Evolutionary conservation across 1,284 basidiomycete species (phyloP).

Genomic region (Sanghuangporus sanghuang): DNA sequence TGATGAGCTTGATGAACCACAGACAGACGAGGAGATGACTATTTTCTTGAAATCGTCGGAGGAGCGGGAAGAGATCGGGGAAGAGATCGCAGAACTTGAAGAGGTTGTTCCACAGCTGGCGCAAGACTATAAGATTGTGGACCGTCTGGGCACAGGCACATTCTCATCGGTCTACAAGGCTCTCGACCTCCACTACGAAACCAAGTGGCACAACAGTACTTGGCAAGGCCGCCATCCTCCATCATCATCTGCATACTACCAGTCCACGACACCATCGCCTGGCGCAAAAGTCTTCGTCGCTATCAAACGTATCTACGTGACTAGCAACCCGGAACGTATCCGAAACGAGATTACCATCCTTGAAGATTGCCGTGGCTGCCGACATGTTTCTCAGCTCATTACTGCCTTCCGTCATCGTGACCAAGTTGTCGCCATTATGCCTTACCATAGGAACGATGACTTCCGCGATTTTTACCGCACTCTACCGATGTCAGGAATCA

Average conservation of each 20-base stretch:
- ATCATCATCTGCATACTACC: slow-evolving; percentile 55
- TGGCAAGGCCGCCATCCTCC: slow-evolving; percentile 73
- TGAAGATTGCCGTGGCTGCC: slow-evolving; percentile 75
- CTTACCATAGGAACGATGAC: slow-evolving; percentile 89
- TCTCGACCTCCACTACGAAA: slow-evolving; percentile 72
- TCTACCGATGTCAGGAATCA: slow-evolving; percentile 72
- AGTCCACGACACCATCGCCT: slow-evolving; percentile 38
- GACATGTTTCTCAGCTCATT: slow-evolving; percentile 88
- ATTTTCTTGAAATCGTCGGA: slow-evolving; percentile 53
- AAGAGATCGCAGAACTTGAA: slow-evolving; percentile 68
- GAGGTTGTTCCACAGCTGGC: slow-evolving; percentile 56
- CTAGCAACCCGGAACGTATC: slow-evolving; percentile 89
- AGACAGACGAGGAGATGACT: slow-evolving; percentile 54
- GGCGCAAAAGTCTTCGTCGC: slow-evolving; percentile 76
- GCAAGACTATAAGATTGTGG: slow-evolving; percentile 78
- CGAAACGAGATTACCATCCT: slow-evolving; percentile 94
- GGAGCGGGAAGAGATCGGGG: slow-evolving; percentile 70
- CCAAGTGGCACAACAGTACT: slow-evolving; percentile 74
- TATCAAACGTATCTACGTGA: slow-evolving; percentile 96
- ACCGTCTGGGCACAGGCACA: slow-evolving; percentile 93
- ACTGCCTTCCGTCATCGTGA: slow-evolving; percentile 91
- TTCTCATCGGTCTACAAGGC: slow-evolving; percentile 99
- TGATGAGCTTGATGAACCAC: slow-evolving; percentile 31
- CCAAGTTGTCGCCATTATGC: slow-evolving; percentile 94
- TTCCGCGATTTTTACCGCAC: slow-evolving; percentile 80